Conservation (phyloP, 306 rosid species). For the Sicyos baderoa region DNA sequence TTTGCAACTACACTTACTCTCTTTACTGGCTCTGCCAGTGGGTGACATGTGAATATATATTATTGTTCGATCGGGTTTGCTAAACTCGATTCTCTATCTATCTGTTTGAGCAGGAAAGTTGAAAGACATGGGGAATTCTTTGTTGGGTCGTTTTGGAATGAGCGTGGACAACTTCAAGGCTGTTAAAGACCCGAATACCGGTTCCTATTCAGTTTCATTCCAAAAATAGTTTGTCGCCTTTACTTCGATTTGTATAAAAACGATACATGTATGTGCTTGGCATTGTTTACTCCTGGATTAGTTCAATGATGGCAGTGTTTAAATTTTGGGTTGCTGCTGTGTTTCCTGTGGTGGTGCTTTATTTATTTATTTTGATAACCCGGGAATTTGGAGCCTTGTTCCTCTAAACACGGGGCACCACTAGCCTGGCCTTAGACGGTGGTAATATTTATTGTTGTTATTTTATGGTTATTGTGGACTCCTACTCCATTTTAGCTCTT, state of each 20-base stretch:
- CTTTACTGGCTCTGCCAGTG: too few species aligned
- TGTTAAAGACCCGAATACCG: constrained; percentile 83
- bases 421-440: too few species aligned
- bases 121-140: constrained; percentile 85
- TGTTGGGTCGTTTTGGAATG: constrained; percentile 92
- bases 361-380: not conserved
- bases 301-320: not conserved
- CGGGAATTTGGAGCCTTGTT: too few species aligned
- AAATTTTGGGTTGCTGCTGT: constrained; percentile 1
- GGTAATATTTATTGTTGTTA: not conserved
- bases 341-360: not conserved
- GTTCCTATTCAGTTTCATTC: constrained; percentile 78
- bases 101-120: constrained; percentile 47
- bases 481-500: not conserved
- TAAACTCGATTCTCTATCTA: too few species aligned
- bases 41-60: too few species aligned
- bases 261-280: not conserved
- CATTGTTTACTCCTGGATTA: not conserved
- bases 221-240: constrained; percentile 36
- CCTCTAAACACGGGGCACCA: too few species aligned
- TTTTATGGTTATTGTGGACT: not conserved
- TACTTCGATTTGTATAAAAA: not conserved
- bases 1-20: too few species aligned
- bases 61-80: too few species aligned
- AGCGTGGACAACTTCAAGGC: constrained; percentile 79